These are phyloP conservation scores for Ophiocordyceps camponoti-leonardi DNA, from an alignment of 2,329 filamentous ascomycete species.

Conservation along the genomic window DNA sequence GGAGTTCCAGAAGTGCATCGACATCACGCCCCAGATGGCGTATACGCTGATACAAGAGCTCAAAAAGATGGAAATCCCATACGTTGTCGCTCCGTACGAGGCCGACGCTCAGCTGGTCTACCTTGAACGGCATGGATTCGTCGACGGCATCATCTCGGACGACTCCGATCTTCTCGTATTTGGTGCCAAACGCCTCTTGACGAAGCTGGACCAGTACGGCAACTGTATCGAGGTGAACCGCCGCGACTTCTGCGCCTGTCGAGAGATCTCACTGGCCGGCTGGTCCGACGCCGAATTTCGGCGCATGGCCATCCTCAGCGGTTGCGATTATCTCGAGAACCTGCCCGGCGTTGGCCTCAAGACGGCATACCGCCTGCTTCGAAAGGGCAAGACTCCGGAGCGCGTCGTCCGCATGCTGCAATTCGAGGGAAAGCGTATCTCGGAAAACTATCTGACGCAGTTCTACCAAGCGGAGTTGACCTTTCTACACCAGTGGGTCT, in stretches of 20 bases:
- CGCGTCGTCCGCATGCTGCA: constrained; percentile 66
- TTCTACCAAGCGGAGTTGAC: constrained; percentile 84
- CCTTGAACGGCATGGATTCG: constrained; percentile 68
- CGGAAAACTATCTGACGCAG: constrained; percentile 60
- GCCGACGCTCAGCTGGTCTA: constrained; percentile 95
- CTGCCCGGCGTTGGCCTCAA: constrained; percentile 80
- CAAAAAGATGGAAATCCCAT: constrained; percentile 62
- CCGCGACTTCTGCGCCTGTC: constrained; percentile 71
- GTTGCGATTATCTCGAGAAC: constrained; percentile 84
- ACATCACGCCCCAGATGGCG: constrained; percentile 94
- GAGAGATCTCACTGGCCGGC: constrained; percentile 73
- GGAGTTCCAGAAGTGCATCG: constrained; percentile 87
- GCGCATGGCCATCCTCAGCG: constrained; percentile 89
- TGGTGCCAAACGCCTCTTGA: constrained; percentile 75
- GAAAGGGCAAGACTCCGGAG: constrained; percentile 79
- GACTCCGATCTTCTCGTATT: constrained; percentile 95
- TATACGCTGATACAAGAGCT: constrained; percentile 79
- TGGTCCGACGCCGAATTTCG: constrained; percentile 89
- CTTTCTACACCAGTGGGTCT: constrained; percentile 89
- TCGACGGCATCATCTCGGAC: constrained; percentile 82
- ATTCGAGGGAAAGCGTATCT: constrained; percentile 79
- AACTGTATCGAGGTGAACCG: constrained; percentile 86
- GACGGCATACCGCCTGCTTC: constrained; percentile 77
- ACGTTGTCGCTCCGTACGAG: constrained; percentile 92
- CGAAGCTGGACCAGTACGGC: constrained; percentile 87